Evolutionary conservation across 2,329 filamentous ascomycete species (phyloP), one percentile per base, ranked within the genome.

Genomic region (Penicillium oxalicum): DNA sequence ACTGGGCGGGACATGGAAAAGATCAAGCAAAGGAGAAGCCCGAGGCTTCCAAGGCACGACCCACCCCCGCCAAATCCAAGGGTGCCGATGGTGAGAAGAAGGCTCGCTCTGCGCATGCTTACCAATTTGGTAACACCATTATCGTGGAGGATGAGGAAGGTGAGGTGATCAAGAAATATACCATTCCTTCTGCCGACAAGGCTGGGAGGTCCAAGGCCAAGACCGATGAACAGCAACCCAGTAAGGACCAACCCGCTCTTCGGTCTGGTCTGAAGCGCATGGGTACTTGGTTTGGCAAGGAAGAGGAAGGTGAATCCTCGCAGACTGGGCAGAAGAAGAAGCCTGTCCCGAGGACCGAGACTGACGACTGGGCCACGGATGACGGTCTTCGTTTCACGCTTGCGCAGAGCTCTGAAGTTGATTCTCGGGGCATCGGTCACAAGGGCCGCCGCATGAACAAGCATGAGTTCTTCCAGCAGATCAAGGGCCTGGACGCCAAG

Each of bases 81-180:
- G 42, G 49, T 28, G 60, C 55, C 24, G 35, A 50, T 5, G 40
- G 54, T 11, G 50, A 50, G n/a, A 63, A 64, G 46, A 58, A 58
- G 44, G 48, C 45, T 26, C 81, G 80, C 27, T 81, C 82, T 38
- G 82, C 82, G 34, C 78, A 82, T 50, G 82, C 82, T 1, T 85
- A 84, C 59, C 82, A 84, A 53, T 84, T 83, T 56, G 82, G 82
- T 44, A 84, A 84, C 58, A 85, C 82, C n/a, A 82, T 85, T 56
- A 85, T 85, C 62, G 80, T 85, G 12, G 82, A 85, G 62, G 82
- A 85, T 56, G 81, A 83, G 60, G 80, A 84, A 56, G 82, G 82
- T 26, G 82, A 85, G 63, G 82, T 85, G 26, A 75, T 85, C 67
- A 84, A 83, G 71, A 84, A 83, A 60, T 84, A 83, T 62, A 80